These are phyloP conservation scores for Boletus bicolor DNA, from an alignment of 768 basidiomycete genomes.

Conservation along the genomic window DNA sequence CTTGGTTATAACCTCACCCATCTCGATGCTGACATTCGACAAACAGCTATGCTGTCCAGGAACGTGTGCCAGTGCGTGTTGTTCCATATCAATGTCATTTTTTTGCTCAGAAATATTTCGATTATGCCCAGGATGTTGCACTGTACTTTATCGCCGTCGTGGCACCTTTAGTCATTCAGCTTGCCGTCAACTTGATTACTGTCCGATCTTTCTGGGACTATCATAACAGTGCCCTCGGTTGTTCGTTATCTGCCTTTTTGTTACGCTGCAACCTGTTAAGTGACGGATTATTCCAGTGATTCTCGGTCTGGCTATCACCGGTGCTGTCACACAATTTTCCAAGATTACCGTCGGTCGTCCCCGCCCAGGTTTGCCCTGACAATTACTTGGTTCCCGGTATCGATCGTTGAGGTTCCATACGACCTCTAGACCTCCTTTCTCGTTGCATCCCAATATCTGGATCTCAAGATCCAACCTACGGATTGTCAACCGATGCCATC, in stretches of 20 bases:
- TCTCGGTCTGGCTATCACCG: constrained; percentile 73
- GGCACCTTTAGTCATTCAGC: constrained; percentile 67
- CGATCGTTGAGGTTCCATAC: not conserved
- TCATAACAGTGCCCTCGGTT: constrained; percentile 58
- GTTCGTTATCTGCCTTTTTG: constrained; percentile 36
- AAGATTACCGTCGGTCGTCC: constrained; percentile 90
- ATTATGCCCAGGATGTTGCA: constrained; percentile 39
- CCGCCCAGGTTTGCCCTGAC: constrained; percentile 59
- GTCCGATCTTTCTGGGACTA: constrained; percentile 88
- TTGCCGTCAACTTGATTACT: constrained; percentile 65
- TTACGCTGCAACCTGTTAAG: constrained; percentile 11
- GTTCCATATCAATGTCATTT: not conserved
- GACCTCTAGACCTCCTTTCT: constrained; percentile 27
- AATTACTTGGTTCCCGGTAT: not conserved
- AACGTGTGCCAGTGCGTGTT: constrained; percentile 68
- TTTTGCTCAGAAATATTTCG: not conserved
- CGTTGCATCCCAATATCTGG: constrained; percentile 65
- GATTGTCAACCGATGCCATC: constrained; percentile 68
- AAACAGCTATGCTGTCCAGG: constrained; percentile 62
- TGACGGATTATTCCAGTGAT: constrained; percentile 45
- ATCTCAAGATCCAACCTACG: constrained; percentile 64
- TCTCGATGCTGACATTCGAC: constrained; percentile 5
- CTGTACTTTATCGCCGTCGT: constrained; percentile 54
- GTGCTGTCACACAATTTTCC: constrained; percentile 75
- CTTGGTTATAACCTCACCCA: not conserved